Conservation (phyloP, 2,329 filamentous ascomycete species). For the Dothistroma septosporum region DNA sequence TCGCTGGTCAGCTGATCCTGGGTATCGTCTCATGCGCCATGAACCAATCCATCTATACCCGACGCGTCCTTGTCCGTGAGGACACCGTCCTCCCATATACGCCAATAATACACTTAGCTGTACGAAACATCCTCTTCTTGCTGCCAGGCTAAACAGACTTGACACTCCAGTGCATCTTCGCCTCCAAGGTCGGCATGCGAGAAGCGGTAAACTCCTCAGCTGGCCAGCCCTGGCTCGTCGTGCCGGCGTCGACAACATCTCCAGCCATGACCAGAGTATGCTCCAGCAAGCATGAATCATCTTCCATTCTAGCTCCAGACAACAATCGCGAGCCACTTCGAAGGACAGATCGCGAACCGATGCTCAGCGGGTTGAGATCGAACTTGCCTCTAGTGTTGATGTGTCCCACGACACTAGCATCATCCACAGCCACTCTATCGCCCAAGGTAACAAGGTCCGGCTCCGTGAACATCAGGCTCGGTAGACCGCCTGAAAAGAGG, state of each 20-base stretch:
- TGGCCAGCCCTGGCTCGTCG: conserved; percentile 55
- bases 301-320: conserved; percentile 51
- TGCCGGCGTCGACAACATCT: conserved; percentile 50
- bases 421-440: conserved; percentile 52
- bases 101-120: background rate
- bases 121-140: background rate
- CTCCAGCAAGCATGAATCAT: conserved; percentile 53
- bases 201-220: conserved; percentile 40
- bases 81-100: background rate
- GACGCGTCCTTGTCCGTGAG: background rate
- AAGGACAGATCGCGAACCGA: conserved; percentile 52
- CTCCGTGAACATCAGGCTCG: conserved; percentile 55
- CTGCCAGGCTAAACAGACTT: background rate
- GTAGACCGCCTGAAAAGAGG: conserved; percentile 52
- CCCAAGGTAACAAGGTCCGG: conserved; percentile 54
- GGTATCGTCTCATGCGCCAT: background rate
- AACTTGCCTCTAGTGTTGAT: conserved; percentile 57
- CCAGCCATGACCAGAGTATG: conserved; percentile 57
- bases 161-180: conserved; percentile 16
- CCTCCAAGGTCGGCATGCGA: conserved; percentile 29
- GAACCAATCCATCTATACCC: background rate
- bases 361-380: conserved; percentile 50
- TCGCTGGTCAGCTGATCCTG: background rate
- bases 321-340: conserved; percentile 51
- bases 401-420: conserved; percentile 54